Percentiles rank a stretch among this genome's conserved stretches.
Evolutionary conservation across 176 grass and related monocot species (phyloP).

Genomic region (maize (Zea mays)): Zm-B73-REFERENCE-NAM-5.0 NC_050099.1:50136501-50137000

Average conservation of each 20-base stretch:
- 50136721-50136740: constrained; percentile 63
- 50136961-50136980: constrained; percentile 93
- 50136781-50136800: constrained; percentile 58
- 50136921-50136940: constrained; percentile 97
- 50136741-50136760: constrained; percentile 88
- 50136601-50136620: constrained; percentile 75
- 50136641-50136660: constrained; percentile 62
- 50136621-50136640: constrained; percentile 92
- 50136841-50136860: constrained; percentile 40
- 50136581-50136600: constrained; percentile 79
- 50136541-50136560: constrained; percentile 97
- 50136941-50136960: constrained; percentile 99
- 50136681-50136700: constrained; percentile 69
- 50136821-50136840: constrained; percentile 27
- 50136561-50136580: constrained; percentile 84
- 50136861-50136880: constrained; percentile 21
- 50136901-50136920: constrained; percentile 82
- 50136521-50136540: constrained; percentile 94
- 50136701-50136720: constrained; percentile 54
- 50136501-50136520: constrained; percentile 97
- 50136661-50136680: constrained; percentile 60
- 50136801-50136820: constrained; percentile 66
- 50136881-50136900: constrained; percentile 70
- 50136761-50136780: constrained; percentile 67
- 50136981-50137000: constrained; percentile 42